These are phyloP conservation scores for Echium plantagineum DNA, from an alignment of 257 asterid species.

Conservation along the genomic window DNA sequence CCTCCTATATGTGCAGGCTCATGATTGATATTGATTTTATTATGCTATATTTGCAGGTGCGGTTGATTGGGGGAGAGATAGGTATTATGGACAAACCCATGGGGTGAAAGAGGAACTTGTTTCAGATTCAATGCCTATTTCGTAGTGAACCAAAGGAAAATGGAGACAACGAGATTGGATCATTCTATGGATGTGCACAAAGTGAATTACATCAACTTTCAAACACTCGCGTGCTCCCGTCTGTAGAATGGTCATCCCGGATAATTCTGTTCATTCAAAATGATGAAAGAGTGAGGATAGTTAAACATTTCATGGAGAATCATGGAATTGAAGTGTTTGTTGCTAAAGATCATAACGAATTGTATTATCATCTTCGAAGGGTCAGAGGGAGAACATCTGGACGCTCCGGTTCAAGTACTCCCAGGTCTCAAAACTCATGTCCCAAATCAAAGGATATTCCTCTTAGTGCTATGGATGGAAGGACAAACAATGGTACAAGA, in stretches of 20 bases:
- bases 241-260: conserved; percentile 27
- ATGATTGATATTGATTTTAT: no score
- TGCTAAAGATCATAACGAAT: conserved; percentile 33
- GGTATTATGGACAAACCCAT: conserved; percentile 15
- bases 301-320: conserved; percentile 17
- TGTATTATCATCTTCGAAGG: conserved; percentile 29
- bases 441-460: conserved; percentile 34
- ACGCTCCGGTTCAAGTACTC: conserved; percentile 10
- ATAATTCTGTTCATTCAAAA: conserved; percentile 44
- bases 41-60: conserved; percentile 10
- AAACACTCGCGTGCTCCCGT: conserved; percentile 16
- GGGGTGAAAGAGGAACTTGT: conserved; percentile 14
- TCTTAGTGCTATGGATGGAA: conserved; percentile 38
- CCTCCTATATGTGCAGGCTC: no score
- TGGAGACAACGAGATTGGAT: conserved; percentile 6
- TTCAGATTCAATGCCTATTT: conserved; percentile 18
- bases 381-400: conserved; percentile 20
- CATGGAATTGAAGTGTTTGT: conserved; percentile 44
- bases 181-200: no score
- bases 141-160: not conserved
- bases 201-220: no score
- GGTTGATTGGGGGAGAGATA: conserved; percentile 24
- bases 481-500: not conserved
- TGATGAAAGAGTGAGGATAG: conserved; percentile 30
- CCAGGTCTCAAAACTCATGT: conserved; percentile 8